phyloP scores from a whole-genome alignment of 208 protist genomes.

The Trypanosoma boissoni region DNA sequence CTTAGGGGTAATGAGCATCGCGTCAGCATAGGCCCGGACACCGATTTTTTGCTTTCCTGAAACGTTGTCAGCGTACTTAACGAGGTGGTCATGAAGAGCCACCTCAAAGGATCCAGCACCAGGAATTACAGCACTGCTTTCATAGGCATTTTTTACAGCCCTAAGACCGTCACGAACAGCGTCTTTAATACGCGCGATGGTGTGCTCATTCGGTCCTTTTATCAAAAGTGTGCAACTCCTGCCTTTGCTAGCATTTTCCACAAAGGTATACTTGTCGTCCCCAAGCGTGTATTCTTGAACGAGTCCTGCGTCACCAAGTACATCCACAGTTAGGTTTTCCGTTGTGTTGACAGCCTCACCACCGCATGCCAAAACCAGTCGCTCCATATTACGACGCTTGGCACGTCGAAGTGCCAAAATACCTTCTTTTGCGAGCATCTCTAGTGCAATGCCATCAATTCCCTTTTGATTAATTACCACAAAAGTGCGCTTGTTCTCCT shows the following conservation, averaged over 20 bases:
- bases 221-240: constrained; percentile 99
- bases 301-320: constrained; percentile 96
- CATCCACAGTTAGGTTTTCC: constrained; percentile 94
- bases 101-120: constrained; percentile 99
- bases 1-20: constrained; percentile 98
- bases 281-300: constrained; percentile 98
- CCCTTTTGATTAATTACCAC: constrained; percentile 99
- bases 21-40: constrained; percentile 98
- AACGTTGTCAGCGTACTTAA: constrained; percentile 85
- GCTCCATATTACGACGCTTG: constrained; percentile 99
- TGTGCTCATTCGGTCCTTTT: constrained; percentile 99
- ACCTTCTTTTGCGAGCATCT: constrained; percentile 98
- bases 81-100: constrained; percentile 91
- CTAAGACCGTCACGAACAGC: constrained; percentile 98
- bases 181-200: constrained; percentile 99
- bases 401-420: constrained; percentile 98
- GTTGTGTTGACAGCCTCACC: constrained; percentile 98
- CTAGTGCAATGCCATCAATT: constrained; percentile 99
- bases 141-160: constrained; percentile 98
- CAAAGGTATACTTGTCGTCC: constrained; percentile 99
- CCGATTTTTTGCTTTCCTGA: constrained; percentile 95
- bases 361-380: constrained; percentile 96
- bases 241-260: constrained; percentile 97
- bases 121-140: constrained; percentile 93
- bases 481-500: constrained; percentile 94